A percentile compares a stretch with the other conserved stretches of the same genome.
phyloP scores from a whole-genome alignment of 192 early-diverging fungal genomes.

The Entophlyctis luteolus region DNA sequence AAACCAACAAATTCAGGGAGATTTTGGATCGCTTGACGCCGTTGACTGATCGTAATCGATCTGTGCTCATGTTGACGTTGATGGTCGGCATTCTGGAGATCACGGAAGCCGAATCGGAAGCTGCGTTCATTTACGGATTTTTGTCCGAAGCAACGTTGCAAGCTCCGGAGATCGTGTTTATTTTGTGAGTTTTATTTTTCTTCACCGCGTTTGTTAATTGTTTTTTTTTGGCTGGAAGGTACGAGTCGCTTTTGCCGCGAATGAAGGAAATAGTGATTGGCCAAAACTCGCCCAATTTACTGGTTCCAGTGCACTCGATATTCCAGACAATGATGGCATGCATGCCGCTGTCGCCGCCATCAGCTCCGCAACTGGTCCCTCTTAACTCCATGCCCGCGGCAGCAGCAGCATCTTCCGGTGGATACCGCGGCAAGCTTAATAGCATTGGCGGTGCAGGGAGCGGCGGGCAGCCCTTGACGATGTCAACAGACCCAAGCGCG shows the following conservation, averaged over 20 bases:
- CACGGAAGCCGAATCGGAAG: slow-evolving; percentile 69
- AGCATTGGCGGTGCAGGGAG: not conserved
- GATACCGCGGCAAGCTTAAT: not conserved
- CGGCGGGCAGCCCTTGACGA: too few relatives aligned
- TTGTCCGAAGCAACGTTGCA: slow-evolving; percentile 68
- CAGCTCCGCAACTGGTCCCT: slow-evolving; percentile 3
- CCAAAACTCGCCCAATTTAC: slow-evolving; percentile 59
- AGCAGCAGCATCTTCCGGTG: not conserved
- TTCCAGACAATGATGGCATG: slow-evolving; percentile 59
- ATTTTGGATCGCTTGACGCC: slow-evolving; percentile 67
- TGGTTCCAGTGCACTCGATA: slow-evolving; percentile 71
- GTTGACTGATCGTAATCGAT: slow-evolving; percentile 56
- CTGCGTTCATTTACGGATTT: slow-evolving; percentile 70
- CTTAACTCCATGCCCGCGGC: not conserved
- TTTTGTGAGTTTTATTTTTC: slow-evolving; percentile 58
- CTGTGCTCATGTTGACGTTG: slow-evolving; percentile 60
- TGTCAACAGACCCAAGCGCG: too few relatives aligned
- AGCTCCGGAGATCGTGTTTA: slow-evolving; percentile 67
- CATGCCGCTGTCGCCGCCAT: slow-evolving; percentile 2
- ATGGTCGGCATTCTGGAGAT: slow-evolving; percentile 69
- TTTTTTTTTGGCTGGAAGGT: slow-evolving; percentile 40
- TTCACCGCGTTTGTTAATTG: slow-evolving; percentile 9
- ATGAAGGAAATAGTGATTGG: slow-evolving; percentile 68
- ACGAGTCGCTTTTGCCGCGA: slow-evolving; percentile 66
- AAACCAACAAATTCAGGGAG: slow-evolving; percentile 47